Percentiles rank a stretch among this genome's conserved stretches.
phyloP scores from a whole-genome alignment of 2,329 filamentous ascomycete genomes.

The Chrysoporthe cubensis region DNA sequence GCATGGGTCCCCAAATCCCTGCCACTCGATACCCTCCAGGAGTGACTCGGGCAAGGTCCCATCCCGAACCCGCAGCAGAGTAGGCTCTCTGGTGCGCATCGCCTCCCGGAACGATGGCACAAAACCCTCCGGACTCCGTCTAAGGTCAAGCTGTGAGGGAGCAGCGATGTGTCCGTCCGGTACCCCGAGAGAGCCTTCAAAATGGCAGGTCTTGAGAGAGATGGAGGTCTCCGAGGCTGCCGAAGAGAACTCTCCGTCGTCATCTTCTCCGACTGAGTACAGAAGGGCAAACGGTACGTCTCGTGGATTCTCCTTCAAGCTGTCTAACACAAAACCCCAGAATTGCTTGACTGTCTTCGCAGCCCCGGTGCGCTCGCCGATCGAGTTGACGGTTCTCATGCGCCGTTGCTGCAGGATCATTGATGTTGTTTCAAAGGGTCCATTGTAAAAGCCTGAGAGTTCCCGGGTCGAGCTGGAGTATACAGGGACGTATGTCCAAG shows the following conservation, averaged over 20 bases:
- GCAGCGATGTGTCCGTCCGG: constrained; percentile 40
- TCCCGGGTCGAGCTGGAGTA: constrained; percentile 41
- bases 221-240: constrained; percentile 42
- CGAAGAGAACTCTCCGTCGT: constrained; percentile 42
- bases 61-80: constrained; percentile 36
- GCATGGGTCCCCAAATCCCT: constrained; percentile 60
- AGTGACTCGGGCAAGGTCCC: constrained; percentile 56
- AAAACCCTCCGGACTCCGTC: constrained; percentile 40
- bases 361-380: constrained; percentile 38
- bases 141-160: constrained; percentile 41
- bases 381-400: constrained; percentile 39
- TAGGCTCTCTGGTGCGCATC: constrained; percentile 42
- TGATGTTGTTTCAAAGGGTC: constrained; percentile 43
- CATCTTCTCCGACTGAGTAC: constrained; percentile 45
- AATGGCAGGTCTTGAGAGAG: constrained; percentile 41
- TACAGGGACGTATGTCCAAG: constrained; percentile 44
- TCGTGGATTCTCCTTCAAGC: constrained; percentile 40
- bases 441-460: constrained; percentile 44
- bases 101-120: constrained; percentile 43
- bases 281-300: constrained; percentile 47
- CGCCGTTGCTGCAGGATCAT: constrained; percentile 40
- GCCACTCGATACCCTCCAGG: constrained; percentile 56
- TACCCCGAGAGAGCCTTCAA: constrained; percentile 42
- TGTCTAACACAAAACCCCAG: constrained; percentile 39
- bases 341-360: constrained; percentile 42